Conservation (phyloP, 306 rosid genomes). For the Pyrus betulifolia region DNA sequence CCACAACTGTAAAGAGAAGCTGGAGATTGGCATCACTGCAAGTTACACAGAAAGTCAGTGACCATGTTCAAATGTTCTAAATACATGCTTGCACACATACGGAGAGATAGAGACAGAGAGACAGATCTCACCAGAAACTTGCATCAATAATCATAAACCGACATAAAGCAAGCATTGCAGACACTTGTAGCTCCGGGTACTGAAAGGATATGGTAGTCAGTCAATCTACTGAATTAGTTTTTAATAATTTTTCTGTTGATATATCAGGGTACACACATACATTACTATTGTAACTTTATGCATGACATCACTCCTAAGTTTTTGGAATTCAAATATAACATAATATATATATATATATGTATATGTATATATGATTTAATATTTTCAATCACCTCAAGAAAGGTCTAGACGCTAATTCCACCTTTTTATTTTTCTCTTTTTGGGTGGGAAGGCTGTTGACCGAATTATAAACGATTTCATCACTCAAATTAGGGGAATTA, state of each 20-base stretch:
- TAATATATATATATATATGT: no score
- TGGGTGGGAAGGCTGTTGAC: neutral
- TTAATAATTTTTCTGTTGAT: neutral
- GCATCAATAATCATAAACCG: conserved; percentile 92
- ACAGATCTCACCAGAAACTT: conserved; percentile 66
- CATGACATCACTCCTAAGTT: neutral
- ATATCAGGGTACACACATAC: neutral
- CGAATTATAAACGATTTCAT: neutral
- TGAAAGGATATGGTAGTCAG: conserved; percentile 24
- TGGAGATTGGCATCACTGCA: conserved; percentile 85
- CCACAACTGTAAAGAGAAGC: conserved; percentile 89
- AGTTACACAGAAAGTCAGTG: conserved; percentile 18
- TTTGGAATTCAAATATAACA: neutral
- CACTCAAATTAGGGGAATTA: conserved; percentile 21
- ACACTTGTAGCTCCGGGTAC: conserved; percentile 93
- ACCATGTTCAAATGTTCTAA: neutral
- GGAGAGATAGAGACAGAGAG: conserved; percentile 4
- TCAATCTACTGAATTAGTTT: neutral
- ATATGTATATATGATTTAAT: neutral
- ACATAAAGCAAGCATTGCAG: conserved; percentile 93
- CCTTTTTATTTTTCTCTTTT: neutral
- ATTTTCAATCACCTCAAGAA: neutral
- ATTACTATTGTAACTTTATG: neutral
- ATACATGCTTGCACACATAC: neutral
- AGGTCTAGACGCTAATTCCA: neutral